Evolutionary conservation across 805 yeast genomes (phyloP), one percentile per base, ranked within the genome.

Genomic region (Zygosaccharomyces siamensis): DNA sequence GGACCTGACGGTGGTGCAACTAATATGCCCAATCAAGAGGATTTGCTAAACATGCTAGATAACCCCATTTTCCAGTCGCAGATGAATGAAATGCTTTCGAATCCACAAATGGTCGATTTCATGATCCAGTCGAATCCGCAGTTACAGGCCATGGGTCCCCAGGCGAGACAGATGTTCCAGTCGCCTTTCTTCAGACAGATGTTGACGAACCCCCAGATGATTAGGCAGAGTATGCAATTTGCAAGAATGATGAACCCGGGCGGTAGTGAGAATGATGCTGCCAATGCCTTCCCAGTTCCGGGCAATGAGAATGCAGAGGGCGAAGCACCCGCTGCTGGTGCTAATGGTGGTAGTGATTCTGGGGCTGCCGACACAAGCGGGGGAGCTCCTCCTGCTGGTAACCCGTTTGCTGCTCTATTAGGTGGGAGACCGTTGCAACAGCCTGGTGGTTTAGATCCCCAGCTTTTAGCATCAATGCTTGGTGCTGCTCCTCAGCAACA

Each of bases 1-100:
- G 97, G 97, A 1, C 90, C 96, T 24, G 97, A 90, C 66, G 96
- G 95, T 36, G 98, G 97, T 14, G 79, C 85, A 87, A 55, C 53
- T 18, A 61, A 54, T 31, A 56, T 58, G 46, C 90, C 95, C 10
- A 82, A 80, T 57, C 85, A 87, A 42, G 90, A 84, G 44, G 89
- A 86, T 53, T 64, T 92, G 68, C 72, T 80, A 31, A 73, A 76
- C 47, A 80, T 88, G 86, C 75, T 93, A 83, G 83, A 81, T 16
- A 79, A 80, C 56, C 99, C 98, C 36, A 74, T 79, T 70, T 78
- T 87, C 58, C 90, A 84, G 63, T 89, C 89, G 63, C 76, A 84
- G 51, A 79, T 92, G 87, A 81, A 84, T 63, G 81, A 85, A 43
- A 79, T 87, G 85, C 73, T 89, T 44, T 78, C 83, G 39, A 86